Conservation (phyloP, 1,139 yeast genomes). For the Lodderomyces metapsilosis region DNA sequence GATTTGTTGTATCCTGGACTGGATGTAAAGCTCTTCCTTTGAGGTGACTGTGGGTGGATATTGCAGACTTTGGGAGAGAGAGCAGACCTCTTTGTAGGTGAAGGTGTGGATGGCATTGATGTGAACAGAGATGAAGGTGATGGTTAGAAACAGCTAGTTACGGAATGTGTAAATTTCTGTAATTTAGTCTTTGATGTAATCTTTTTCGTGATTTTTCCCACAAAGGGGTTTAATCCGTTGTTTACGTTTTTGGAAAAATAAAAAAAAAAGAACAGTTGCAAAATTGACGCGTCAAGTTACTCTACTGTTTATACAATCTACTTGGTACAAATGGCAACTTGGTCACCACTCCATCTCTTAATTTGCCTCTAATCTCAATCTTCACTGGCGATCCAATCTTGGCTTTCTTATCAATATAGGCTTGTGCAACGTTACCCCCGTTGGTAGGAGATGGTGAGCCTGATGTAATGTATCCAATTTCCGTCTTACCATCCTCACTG, state of each 20-base stretch:
- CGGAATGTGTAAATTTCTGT: too few relatives aligned
- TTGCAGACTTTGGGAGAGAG: conserved; percentile 30
- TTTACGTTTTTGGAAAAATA: too few relatives aligned
- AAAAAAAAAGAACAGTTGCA: too few relatives aligned
- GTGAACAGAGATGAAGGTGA: background rate
- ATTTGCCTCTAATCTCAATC: conserved; percentile 81
- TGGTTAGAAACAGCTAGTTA: too few relatives aligned
- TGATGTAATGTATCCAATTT: conserved; percentile 78
- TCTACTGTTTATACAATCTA: conserved; percentile 15
- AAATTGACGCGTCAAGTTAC: background rate
- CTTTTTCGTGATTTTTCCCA: too few relatives aligned
- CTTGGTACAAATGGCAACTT: conserved; percentile 79
- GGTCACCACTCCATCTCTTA: conserved; percentile 68
- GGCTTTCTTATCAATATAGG: conserved; percentile 71
- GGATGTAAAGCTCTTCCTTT: background rate
- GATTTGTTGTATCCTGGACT: conserved; percentile 3
- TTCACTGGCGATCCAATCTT: conserved; percentile 76
- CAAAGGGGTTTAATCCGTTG: too few relatives aligned
- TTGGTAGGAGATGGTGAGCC: conserved; percentile 89
- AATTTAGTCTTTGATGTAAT: too few relatives aligned
- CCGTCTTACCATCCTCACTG: conserved; percentile 44
- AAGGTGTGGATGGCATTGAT: conserved; percentile 26
- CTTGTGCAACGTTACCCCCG: conserved; percentile 91
- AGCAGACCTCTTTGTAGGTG: conserved; percentile 31
- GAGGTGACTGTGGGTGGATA: conserved; percentile 14